Evolutionary conservation across 1,139 yeast species (phyloP), one percentile per base, ranked within the genome.

Genomic region (Diutina neorugosa): DNA sequence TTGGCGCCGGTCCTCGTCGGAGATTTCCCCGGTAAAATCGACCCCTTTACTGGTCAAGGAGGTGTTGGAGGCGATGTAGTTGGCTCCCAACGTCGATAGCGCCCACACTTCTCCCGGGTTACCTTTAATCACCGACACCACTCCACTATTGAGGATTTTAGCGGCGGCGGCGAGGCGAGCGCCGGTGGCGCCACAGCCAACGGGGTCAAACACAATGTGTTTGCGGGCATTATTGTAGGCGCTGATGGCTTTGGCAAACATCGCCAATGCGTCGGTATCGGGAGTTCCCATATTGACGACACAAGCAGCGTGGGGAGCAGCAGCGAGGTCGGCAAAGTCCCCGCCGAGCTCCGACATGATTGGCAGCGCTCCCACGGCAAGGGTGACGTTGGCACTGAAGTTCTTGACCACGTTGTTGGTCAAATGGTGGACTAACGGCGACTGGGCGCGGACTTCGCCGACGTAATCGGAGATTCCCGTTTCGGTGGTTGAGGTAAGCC

Each of bases 381-480:
- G 69, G 0, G 94, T 82, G n/a, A 88, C 86, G 62, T 91, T 90
- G 34, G 98, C 97, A 57, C 90, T 84, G 63, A 88, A 82, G 63
- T 88, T 85, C 63, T 88, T 87, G 44, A 86, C 96, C n/a, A 91
- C 97, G 54, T 79, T 78, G 63, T 91, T 91, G 43, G 97, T 90
- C 57, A 91, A 84, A 60, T 90, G 96, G 63, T 91, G 97, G 5
- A 88, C 82, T 60, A 91, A 67, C 0, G 96, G 95, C 12, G 46
- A 20, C 25, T n/a, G n/a, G 6, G n/a, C 7, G 42, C 54, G 54
- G 2, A 19, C 40, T 3, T n/a, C 7, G 3, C 7, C 21, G 20
- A 23, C 37, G 20, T n/a, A 18, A 16, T 23, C 40, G 11, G 37
- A 2, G 27, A 19, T 16, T 11, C 2, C n/a, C 14, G 1, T 27